Base-by-base conservation (phyloP, 1,284 basidiomycete species). In the Ganoderma multipileum region DNA sequence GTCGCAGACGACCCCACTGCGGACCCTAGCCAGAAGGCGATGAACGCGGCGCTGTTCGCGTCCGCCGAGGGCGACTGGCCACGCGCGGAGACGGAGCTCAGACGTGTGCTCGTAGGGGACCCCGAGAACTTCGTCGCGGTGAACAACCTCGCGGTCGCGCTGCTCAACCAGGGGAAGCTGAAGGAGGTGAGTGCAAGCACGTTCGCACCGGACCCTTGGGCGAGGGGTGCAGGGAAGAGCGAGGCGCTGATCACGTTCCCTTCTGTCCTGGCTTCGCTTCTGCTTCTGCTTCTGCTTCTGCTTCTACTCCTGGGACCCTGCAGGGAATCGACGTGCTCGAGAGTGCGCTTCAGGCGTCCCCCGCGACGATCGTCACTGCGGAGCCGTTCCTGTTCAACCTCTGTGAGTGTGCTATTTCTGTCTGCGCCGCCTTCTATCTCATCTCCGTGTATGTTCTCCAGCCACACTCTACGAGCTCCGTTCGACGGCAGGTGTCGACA, bases 371-470 rank as follows among this genome's bases (percentile, higher is more conserved):
- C 18, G 89, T 91, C 12, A 85, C 89, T 26, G 89, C 91, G 2
- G 93, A 95, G 74, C 92, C 93, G 5, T 92, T 92, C 78, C 76
- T 95, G 57, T 95, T 94, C 80, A 95, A 95, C 72, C 82, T 95
- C 20, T 91, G 93, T 94, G 76, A 72, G 91, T 80, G 1, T 11
- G 41, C 23, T 47, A 39, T 58, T 28, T 16, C 14, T n/a, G 28
- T 44, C 41, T 44, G 39, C 52, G 38, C 9, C 3, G 30, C n/a
- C 28, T 38, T 30, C 28, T 8, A 14, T 50, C 39, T 42, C 50
- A 3, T 58, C 6, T 20, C 30, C 47, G 47, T 23, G 23, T 44
- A 11, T 9, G 55, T 11, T 28, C n/a, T 42, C n/a, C 70, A 94
- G 93, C 93, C 2, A 95, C 93, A 0, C 78, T 95, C 36, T 95